These are phyloP conservation scores for Starmera caribaea DNA, from an alignment of 805 yeast genomes.

Conservation along the genomic window DNA sequence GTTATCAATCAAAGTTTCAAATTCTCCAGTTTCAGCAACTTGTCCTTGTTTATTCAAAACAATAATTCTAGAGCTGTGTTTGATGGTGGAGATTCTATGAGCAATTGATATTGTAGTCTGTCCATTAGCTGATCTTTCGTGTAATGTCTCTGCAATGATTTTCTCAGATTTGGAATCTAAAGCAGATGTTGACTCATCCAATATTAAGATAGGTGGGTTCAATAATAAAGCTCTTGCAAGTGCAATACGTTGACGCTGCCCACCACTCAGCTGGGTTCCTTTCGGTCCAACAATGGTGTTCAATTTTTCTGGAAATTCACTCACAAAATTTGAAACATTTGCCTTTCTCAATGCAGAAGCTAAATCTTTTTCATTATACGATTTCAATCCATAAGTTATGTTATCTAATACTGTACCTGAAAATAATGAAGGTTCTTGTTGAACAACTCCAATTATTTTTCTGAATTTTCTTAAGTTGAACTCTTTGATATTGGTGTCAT, in stretches of 20 bases:
- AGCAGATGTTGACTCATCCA: slow-evolving; percentile 95
- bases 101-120: slow-evolving; percentile 83
- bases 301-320: slow-evolving; percentile 70
- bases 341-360: slow-evolving; percentile 56
- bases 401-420: slow-evolving; percentile 82
- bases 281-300: slow-evolving; percentile 81
- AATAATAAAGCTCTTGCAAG: slow-evolving; percentile 79
- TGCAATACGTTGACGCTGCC: slow-evolving; percentile 90
- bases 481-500: slow-evolving; percentile 50
- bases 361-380: slow-evolving; percentile 50
- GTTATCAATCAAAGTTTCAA: slow-evolving; percentile 37
- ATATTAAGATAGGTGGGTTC: slow-evolving; percentile 67
- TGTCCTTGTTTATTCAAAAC: slow-evolving; percentile 68
- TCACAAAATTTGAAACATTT: slow-evolving; percentile 61
- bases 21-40: slow-evolving; percentile 65
- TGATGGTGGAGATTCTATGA: slow-evolving; percentile 82
- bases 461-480: slow-evolving; percentile 69
- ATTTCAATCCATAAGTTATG: slow-evolving; percentile 58
- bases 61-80: slow-evolving; percentile 69
- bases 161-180: slow-evolving; percentile 84
- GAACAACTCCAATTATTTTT: slow-evolving; percentile 75
- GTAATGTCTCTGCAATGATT: slow-evolving; percentile 67
- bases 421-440: slow-evolving; percentile 85
- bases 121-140: slow-evolving; percentile 42
- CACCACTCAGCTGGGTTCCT: slow-evolving; percentile 86